Percentiles rank a stretch among this genome's conserved stretches.
phyloP scores from a whole-genome alignment of 2,329 filamentous ascomycete species.

The Hypoxylon sp. region DNA sequence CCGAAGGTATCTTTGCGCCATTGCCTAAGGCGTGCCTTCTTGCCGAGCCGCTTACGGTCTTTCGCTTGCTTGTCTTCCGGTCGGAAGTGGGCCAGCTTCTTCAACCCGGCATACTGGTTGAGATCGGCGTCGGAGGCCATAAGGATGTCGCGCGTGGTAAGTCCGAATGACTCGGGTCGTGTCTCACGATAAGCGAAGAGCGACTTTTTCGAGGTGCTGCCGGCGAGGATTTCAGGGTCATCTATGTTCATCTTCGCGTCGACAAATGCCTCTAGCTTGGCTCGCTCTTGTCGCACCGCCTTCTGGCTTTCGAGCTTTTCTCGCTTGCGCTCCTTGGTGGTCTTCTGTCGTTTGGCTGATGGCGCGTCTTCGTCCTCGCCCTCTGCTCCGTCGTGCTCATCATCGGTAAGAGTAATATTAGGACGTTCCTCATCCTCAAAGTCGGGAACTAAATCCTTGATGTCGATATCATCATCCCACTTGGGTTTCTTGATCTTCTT shows the following conservation, averaged over 20 bases:
- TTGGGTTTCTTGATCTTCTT: slow-evolving; percentile 83
- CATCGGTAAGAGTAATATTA: slow-evolving; percentile 70
- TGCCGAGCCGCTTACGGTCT: slow-evolving; percentile 89
- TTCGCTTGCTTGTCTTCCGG: slow-evolving; percentile 90
- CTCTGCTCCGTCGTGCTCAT: slow-evolving; percentile 61
- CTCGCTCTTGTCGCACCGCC: slow-evolving; percentile 83
- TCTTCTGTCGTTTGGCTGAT: slow-evolving; percentile 71
- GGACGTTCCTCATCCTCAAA: slow-evolving; percentile 79
- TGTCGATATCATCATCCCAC: slow-evolving; percentile 98
- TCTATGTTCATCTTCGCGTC: slow-evolving; percentile 85
- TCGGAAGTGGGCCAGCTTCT: slow-evolving; percentile 93
- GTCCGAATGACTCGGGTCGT: slow-evolving; percentile 88
- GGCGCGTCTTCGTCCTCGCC: slow-evolving; percentile 60
- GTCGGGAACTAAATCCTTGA: slow-evolving; percentile 90
- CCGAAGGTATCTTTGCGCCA: slow-evolving; percentile 82
- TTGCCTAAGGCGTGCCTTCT: slow-evolving; percentile 90
- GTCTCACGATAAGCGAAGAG: slow-evolving; percentile 96
- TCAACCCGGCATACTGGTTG: slow-evolving; percentile 92
- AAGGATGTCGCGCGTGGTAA: slow-evolving; percentile 91
- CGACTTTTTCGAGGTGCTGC: slow-evolving; percentile 45
- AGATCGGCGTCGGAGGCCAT: slow-evolving; percentile 86
- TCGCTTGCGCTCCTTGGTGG: slow-evolving; percentile 72
- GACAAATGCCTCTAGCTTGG: slow-evolving; percentile 87
- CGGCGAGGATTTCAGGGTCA: slow-evolving; percentile 70
- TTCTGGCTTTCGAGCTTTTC: slow-evolving; percentile 74